These are phyloP conservation scores for Pythium monospermum DNA, from an alignment of 352 stramenopile genomes.

Conservation along the genomic window DNA sequence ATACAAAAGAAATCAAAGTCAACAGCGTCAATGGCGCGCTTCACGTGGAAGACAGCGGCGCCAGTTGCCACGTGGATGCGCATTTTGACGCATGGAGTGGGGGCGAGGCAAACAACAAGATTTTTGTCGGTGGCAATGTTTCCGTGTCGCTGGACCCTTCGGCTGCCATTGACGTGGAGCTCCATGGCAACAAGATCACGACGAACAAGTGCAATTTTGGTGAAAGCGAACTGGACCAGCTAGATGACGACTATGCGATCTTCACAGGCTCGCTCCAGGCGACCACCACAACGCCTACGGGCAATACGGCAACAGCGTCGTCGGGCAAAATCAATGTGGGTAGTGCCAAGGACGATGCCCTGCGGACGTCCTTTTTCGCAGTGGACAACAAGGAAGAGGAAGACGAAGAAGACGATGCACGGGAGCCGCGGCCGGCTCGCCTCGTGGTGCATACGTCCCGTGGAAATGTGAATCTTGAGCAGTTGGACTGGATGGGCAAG, in stretches of 20 bases:
- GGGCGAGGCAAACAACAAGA: constrained; percentile 39
- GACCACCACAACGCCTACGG: constrained; percentile 8
- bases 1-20: constrained; percentile 39
- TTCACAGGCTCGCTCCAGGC: constrained; percentile 49
- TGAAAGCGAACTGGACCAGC: constrained; percentile 50
- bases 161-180: constrained; percentile 48
- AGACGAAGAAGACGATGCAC: constrained; percentile 6
- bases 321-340: constrained; percentile 75
- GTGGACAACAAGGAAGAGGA: constrained; percentile 18
- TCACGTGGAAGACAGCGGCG: constrained; percentile 67
- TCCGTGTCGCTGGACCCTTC: constrained; percentile 60
- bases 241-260: constrained; percentile 72
- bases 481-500: constrained; percentile 81
- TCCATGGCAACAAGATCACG: constrained; percentile 48
- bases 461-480: constrained; percentile 25
- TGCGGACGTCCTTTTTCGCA: constrained; percentile 82
- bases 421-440: constrained; percentile 6
- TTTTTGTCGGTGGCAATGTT: constrained; percentile 62
- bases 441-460: constrained; percentile 21
- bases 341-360: constrained; percentile 55
- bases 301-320: constrained; percentile 10
- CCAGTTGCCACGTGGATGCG: constrained; percentile 39
- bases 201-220: constrained; percentile 43
- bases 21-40: constrained; percentile 65
- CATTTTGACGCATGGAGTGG: constrained; percentile 78